Evolutionary conservation across 768 basidiomycete genomes (phyloP), one percentile per base, ranked within the genome.

Genomic region (Harrya chromipes): DNA sequence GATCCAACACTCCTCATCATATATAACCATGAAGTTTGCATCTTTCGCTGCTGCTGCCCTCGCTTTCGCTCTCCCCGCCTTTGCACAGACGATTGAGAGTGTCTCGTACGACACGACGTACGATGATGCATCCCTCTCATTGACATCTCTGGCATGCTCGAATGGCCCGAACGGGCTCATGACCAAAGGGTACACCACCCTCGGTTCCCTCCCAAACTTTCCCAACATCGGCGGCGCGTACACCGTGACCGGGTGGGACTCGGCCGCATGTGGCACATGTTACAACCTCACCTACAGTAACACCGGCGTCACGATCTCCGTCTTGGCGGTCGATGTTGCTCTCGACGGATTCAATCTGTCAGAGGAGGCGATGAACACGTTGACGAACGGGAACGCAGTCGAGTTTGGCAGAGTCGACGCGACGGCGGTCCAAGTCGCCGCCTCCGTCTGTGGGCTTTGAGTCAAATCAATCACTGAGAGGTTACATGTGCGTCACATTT

Each of bases 361-460:
- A 1, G 57, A 74, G 53, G 65, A 58, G 19, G 80, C 82, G n/a
- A 78, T 84, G 80, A 75, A 83, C 52, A 57, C 55, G 13, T 61
- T 84, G 52, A 84, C 82, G 11, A 66, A 69, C 41, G 71, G 69
- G 31, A 65, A 77, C 55, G 83, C 75, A 0, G 69, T 62, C 36
- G 58, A 71, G 31, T 59, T 79, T 21, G 84, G 84, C 9, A 66
- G 75, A 21, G 70, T 84, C 19, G 40, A 69, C 13, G 79, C 79
- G 12, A 68, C 62, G 9, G 66, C 77, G 6, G 65, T 50, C 4
- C 64, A 78, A 51, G 77, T 84, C 10, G 65, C 55, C 34, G 48
- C 72, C 7, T 76, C 81, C 0, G 53, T 61, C 43, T 86, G 85
- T 58, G 81, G 81, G 19, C 31, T 68, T 9, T 53, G 23, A 2